Conservation (phyloP, 75 land plant genomes). For the Isoetes taiwanensis region DNA sequence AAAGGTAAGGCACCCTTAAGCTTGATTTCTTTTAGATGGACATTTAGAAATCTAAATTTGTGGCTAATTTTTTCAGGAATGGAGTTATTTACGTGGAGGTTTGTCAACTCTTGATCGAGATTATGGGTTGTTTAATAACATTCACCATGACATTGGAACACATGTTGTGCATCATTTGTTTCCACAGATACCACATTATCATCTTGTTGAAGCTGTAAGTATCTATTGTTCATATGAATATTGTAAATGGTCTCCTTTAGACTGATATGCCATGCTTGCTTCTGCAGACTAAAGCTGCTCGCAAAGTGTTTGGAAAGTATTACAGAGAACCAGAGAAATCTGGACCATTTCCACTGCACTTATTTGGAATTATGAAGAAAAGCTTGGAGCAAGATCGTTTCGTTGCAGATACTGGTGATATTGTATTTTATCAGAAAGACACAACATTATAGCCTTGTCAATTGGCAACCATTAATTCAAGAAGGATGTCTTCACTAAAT, state of each 20-base stretch:
- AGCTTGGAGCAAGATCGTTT: slow-evolving; percentile 69
- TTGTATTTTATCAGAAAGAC: slow-evolving; percentile 62
- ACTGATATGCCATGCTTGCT: not conserved
- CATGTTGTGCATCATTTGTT: slow-evolving; percentile 96
- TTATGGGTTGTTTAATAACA: slow-evolving; percentile 74
- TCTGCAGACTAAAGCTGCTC: slow-evolving; percentile 67
- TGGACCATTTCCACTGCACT: slow-evolving; percentile 61
- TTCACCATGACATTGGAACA: slow-evolving; percentile 94
- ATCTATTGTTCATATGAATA: not conserved
- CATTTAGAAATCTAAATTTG: no score
- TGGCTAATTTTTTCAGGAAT: slow-evolving; percentile 41
- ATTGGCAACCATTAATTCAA: no score
- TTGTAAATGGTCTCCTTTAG: not conserved
- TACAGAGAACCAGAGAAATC: slow-evolving; percentile 75
- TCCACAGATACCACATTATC: slow-evolving; percentile 93
- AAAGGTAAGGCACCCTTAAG: slow-evolving; percentile 28
- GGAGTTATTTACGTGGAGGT: slow-evolving; percentile 88
- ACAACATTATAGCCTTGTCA: no score
- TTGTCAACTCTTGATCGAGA: slow-evolving; percentile 80
- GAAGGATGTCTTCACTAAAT: no score
- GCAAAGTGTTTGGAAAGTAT: slow-evolving; percentile 73
- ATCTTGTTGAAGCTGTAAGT: slow-evolving; percentile 78
- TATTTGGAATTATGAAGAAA: slow-evolving; percentile 33
- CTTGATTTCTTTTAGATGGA: not conserved
- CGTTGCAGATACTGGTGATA: slow-evolving; percentile 62